Conservation (phyloP, 495 filamentous ascomycete species). For the Penicillium steckii region DNA sequence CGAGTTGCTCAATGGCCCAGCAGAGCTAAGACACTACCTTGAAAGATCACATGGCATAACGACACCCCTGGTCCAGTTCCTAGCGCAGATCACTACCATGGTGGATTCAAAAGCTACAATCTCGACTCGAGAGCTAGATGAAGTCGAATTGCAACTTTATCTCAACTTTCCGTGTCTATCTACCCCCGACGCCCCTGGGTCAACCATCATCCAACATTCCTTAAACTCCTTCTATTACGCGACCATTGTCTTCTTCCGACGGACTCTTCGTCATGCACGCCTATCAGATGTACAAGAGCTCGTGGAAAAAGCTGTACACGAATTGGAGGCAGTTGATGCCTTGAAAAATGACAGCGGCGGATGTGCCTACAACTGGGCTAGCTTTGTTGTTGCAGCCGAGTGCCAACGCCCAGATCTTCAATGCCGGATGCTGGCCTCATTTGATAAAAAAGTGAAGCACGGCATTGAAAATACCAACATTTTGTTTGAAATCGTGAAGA, state of each 20-base stretch:
- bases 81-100: conserved; percentile 19
- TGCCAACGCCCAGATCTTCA: conserved; percentile 21
- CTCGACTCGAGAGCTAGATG: conserved; percentile 14
- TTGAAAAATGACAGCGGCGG: conserved; percentile 19
- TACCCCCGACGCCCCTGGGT: conserved; percentile 5
- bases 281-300: conserved; percentile 22
- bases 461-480: conserved; percentile 25
- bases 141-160: conserved; percentile 22
- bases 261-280: conserved; percentile 15
- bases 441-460: conserved; percentile 20
- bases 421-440: conserved; percentile 19
- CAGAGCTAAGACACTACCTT: conserved; percentile 19
- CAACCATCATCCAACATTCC: conserved; percentile 22
- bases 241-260: conserved; percentile 24
- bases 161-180: conserved; percentile 20
- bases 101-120: conserved; percentile 6
- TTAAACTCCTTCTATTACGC: conserved; percentile 32
- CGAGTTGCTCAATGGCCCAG: conserved; percentile 18
- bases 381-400: conserved; percentile 29
- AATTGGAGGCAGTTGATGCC: conserved; percentile 22
- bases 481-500: conserved; percentile 20
- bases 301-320: conserved; percentile 24
- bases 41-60: conserved; percentile 27
- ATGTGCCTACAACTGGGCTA: conserved; percentile 28
- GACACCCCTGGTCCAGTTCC: conserved; percentile 16